phyloP scores from a whole-genome alignment of 768 basidiomycete genomes.

The Lentinus tigrinus region DNA sequence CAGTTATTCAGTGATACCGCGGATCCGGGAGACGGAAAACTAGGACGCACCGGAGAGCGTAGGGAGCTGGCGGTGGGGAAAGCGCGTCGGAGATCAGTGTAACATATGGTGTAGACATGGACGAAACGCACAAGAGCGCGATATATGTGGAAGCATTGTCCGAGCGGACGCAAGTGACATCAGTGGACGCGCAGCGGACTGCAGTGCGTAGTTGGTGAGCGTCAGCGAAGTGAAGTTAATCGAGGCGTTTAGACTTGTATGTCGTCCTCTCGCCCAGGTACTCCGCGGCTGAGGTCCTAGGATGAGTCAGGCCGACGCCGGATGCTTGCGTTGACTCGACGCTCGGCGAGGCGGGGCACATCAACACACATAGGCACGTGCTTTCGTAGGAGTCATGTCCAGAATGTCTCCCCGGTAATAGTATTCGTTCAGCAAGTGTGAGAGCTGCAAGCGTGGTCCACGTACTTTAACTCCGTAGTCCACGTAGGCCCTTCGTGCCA shows the following conservation, averaged over 20 bases:
- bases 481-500: neutral
- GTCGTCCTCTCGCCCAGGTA: constrained; percentile 10
- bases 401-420: neutral
- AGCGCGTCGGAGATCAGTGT: constrained; percentile 7
- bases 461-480: constrained; percentile 3
- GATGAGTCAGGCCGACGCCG: constrained; percentile 11
- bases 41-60: constrained; percentile 6
- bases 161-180: constrained; percentile 13
- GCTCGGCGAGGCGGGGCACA: constrained; percentile 7
- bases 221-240: neutral
- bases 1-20: constrained; percentile 13
- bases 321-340: constrained; percentile 15
- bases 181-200: constrained; percentile 16
- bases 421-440: neutral
- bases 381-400: constrained; percentile 13
- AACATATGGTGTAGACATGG: constrained; percentile 1
- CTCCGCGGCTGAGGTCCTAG: constrained; percentile 1
- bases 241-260: constrained; percentile 17
- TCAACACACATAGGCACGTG: constrained; percentile 13
- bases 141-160: constrained; percentile 13
- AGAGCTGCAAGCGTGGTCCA: neutral
- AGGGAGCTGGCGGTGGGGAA: neutral
- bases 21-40: constrained; percentile 15
- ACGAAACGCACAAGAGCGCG: constrained; percentile 8
- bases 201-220: constrained; percentile 7